Evolutionary conservation across 2,329 filamentous ascomycete species (phyloP).

Genomic region (Penicillium hordei): DNA sequence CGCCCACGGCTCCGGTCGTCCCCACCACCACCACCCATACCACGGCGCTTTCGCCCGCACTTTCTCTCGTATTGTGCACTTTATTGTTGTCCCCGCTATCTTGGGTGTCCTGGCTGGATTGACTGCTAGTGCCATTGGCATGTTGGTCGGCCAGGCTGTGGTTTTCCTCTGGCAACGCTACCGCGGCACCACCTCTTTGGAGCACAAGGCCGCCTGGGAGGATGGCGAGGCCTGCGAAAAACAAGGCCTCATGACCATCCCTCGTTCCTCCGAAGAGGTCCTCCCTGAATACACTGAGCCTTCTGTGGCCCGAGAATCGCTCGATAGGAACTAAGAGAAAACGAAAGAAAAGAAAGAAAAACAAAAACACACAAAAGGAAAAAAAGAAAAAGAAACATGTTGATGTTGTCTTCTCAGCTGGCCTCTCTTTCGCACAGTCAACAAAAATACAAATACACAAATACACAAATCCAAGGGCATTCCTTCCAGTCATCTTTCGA

Average conservation of each 20-base stretch:
- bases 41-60: constrained; percentile 41
- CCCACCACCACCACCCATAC: constrained; percentile 33
- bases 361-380: neutral
- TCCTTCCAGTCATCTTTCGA: neutral
- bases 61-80: constrained; percentile 43
- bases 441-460: neutral
- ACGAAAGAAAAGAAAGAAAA: too few species aligned
- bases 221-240: constrained; percentile 45
- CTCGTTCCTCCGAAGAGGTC: constrained; percentile 27
- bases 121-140: constrained; percentile 47
- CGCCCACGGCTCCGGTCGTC: constrained; percentile 21
- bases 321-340: constrained; percentile 34
- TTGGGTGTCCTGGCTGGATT: constrained; percentile 49
- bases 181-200: constrained; percentile 32
- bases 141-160: constrained; percentile 49
- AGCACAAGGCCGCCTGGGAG: constrained; percentile 33
- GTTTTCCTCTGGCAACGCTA: constrained; percentile 48
- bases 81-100: constrained; percentile 48
- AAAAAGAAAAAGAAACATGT: neutral
- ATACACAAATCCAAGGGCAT: neutral
- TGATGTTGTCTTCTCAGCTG: neutral
- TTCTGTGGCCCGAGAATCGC: constrained; percentile 24
- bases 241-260: constrained; percentile 40
- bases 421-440: neutral
- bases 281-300: constrained; percentile 41